phyloP scores from a whole-genome alignment of 306 rosid species.

The Citrullus mucosospermus region DNA sequence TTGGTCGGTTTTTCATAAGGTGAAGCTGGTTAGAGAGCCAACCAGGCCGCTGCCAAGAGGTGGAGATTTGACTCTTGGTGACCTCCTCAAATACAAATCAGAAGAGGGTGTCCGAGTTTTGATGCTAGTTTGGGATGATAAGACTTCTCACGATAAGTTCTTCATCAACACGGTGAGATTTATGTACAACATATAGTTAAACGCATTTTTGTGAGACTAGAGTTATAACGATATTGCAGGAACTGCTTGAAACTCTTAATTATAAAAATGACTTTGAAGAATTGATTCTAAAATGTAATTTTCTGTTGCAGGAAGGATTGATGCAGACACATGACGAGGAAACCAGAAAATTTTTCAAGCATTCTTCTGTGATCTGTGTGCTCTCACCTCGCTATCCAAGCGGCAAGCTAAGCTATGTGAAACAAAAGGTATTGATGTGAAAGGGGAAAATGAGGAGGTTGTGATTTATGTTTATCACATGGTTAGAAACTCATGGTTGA shows the following conservation, averaged over 20 bases:
- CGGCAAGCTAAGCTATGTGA: constrained; percentile 55
- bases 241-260: not conserved
- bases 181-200: not conserved
- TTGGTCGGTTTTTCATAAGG: constrained; percentile 77
- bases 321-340: constrained; percentile 95
- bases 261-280: not conserved
- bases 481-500: not conserved
- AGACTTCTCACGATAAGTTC: constrained; percentile 64
- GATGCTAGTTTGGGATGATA: constrained; percentile 86
- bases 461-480: not conserved
- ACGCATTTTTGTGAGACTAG: not conserved
- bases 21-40: constrained; percentile 63
- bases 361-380: constrained; percentile 85
- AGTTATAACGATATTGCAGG: not conserved
- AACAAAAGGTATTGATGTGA: constrained; percentile 40
- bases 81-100: constrained; percentile 82
- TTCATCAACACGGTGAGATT: constrained; percentile 46
- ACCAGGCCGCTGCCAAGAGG: constrained; percentile 48
- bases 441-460: not conserved
- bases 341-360: constrained; percentile 68
- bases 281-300: constrained; percentile 8
- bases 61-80: constrained; percentile 75
- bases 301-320: constrained; percentile 54
- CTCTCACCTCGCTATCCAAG: constrained; percentile 76
- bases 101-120: constrained; percentile 79